Conservation (phyloP, 805 yeast genomes). For the Kuraishia hungarica region DNA sequence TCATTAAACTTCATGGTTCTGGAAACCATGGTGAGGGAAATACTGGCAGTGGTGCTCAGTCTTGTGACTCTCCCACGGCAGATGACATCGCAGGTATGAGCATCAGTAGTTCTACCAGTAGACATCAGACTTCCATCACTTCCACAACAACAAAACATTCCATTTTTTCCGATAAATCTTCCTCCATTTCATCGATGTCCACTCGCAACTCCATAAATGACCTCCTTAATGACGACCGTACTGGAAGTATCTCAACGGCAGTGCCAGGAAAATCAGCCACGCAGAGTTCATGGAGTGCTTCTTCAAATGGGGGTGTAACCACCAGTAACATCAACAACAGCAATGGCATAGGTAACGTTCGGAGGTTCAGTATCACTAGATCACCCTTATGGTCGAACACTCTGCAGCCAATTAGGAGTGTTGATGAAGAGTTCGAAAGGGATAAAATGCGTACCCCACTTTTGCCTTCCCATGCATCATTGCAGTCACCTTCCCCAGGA, state of each 20-base stretch:
- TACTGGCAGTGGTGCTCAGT: background rate
- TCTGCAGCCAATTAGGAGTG: background rate
- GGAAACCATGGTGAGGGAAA: too few relatives aligned
- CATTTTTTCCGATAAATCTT: constrained; percentile 2
- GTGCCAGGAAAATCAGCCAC: too few relatives aligned
- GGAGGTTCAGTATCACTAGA: background rate
- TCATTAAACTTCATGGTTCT: background rate
- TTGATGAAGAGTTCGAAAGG: background rate
- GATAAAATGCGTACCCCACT: background rate
- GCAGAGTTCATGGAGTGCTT: too few relatives aligned
- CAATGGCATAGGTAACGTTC: background rate
- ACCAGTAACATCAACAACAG: background rate
- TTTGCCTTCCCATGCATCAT: background rate
- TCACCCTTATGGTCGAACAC: background rate
- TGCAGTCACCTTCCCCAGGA: background rate
- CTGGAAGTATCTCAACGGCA: background rate
- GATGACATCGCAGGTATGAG: background rate
- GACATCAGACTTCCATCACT: background rate
- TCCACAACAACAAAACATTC: background rate
- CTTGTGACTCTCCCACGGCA: background rate
- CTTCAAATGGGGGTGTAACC: too few relatives aligned
- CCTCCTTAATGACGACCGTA: constrained; percentile 1
- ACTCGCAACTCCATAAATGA: constrained; percentile 1
- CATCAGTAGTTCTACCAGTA: background rate
- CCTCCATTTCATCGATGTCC: background rate